A percentile compares a stretch with the other conserved stretches of the same genome.
Conservation (phyloP, 2,329 filamentous ascomycete species). For the Fusarium falciforme region DNA sequence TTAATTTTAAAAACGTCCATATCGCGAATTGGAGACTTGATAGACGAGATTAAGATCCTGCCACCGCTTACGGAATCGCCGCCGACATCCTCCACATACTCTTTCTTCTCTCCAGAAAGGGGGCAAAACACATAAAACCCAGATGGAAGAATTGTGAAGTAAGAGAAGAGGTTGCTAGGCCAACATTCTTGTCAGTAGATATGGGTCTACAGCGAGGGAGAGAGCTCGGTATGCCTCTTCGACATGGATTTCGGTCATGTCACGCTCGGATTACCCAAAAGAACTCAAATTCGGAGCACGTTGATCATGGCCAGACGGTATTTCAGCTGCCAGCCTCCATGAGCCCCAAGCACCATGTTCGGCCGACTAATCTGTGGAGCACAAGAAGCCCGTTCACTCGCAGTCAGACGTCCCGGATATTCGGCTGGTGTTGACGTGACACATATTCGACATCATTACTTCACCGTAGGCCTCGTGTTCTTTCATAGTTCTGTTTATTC, state of each 20-base stretch:
- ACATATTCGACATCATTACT: neutral
- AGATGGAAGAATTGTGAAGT: neutral
- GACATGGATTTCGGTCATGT: neutral
- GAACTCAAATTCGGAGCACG: neutral
- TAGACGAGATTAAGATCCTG: neutral
- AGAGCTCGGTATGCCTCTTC: neutral
- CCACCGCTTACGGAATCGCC: neutral
- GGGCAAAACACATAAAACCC: neutral
- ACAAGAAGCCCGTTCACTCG: neutral
- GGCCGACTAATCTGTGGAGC: neutral
- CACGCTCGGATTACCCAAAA: neutral
- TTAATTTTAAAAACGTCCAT: neutral
- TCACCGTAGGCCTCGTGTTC: neutral
- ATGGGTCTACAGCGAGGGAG: neutral
- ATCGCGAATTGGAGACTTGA: neutral
- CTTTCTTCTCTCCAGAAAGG: neutral
- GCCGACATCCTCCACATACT: neutral
- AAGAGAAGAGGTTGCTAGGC: neutral
- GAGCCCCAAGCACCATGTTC: neutral
- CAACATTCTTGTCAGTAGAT: neutral
- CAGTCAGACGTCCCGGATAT: neutral
- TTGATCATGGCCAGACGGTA: neutral
- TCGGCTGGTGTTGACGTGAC: neutral
- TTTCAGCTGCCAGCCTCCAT: neutral
- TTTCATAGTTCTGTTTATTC: constrained; percentile 24